Evolutionary conservation across 2,329 filamentous ascomycete genomes (phyloP), one percentile per base, ranked within the genome.

Genomic region (Rhexocercosporidium sp.): DNA sequence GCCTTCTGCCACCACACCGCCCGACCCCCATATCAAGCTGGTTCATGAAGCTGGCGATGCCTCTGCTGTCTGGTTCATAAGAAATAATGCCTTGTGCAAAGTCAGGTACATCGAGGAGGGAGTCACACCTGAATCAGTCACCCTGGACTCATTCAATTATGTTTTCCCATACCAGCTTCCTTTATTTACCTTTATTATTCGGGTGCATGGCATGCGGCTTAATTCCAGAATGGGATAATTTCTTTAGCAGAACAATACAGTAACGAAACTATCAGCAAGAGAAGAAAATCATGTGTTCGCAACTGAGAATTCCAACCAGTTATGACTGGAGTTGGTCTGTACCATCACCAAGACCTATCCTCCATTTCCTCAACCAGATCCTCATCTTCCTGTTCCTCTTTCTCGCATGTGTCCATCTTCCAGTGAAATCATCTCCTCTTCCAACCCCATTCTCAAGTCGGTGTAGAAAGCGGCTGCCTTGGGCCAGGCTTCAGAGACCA

Each of bases 51-150:
- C 61, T 46, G 61, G 61, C 27, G 61, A 64, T 56, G 61, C 61
- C 34, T 56, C 31, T 56, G 61, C 34, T 31, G 57, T 60, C 41
- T 60, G 39, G 57, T 60, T 31, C 31, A 44, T 64, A 64, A 49
- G 61, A 44, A 64, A 56, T 64, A 57, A 64, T 64, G 61, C 49
- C 31, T 64, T 64, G 18, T 64, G 61, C 20, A 64, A 64, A 64
- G 61, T 64, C 47, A 64, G 49, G 37, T 57, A 64, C 61, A 56
- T 64, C 34, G 47, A 64, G 49, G 31, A 64, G 20, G 27, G 61
- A 54, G 61, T 64, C 37, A 64, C 61, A n/a, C 49, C 31, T 46
- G 49, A 64, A 56, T 64, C 61, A 46, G 37, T 54, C 37, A 64
- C 49, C n/a, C 46, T 64, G 44, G 16, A 64, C 31, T 64, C n/a